Conservation (phyloP, 257 asterid species). For the Asclepias syriaca region DNA sequence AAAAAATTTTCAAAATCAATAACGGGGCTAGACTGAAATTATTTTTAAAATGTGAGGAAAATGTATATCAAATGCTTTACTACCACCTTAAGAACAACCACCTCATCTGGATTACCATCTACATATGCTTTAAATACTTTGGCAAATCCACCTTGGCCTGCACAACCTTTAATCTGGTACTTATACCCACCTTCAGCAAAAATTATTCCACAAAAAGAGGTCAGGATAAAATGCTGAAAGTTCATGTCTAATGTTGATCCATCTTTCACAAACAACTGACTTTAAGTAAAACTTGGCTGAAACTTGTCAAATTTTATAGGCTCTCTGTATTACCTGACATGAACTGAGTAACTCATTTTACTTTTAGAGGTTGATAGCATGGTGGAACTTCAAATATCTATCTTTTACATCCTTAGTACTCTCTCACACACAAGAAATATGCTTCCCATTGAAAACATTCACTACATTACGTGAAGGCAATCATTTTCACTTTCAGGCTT, state of each 20-base stretch:
- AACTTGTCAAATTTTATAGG: neutral
- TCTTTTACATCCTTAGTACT: neutral
- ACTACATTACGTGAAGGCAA: neutral
- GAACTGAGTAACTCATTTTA: neutral
- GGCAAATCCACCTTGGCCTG: constrained; percentile 99
- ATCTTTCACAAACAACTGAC: neutral
- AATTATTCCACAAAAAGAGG: constrained; percentile 14
- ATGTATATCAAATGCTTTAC: neutral
- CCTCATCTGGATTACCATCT: constrained; percentile 64
- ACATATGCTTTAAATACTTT: constrained; percentile 84
- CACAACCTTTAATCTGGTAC: constrained; percentile 97
- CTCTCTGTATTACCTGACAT: neutral
- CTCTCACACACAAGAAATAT: neutral
- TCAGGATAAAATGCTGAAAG: neutral
- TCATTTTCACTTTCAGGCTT: neutral
- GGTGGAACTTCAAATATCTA: neutral
- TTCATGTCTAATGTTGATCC: neutral
- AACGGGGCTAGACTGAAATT: constrained; percentile 16
- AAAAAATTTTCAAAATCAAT: constrained; percentile 9
- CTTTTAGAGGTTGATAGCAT: neutral
- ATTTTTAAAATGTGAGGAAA: neutral
- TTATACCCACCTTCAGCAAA: constrained; percentile 59
- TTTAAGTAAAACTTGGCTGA: neutral
- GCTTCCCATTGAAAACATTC: neutral
- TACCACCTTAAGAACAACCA: constrained; percentile 98